These are phyloP conservation scores for Trichoderma atrobrunneum DNA, from an alignment of 2,329 filamentous ascomycete genomes.

Conservation along the genomic window DNA sequence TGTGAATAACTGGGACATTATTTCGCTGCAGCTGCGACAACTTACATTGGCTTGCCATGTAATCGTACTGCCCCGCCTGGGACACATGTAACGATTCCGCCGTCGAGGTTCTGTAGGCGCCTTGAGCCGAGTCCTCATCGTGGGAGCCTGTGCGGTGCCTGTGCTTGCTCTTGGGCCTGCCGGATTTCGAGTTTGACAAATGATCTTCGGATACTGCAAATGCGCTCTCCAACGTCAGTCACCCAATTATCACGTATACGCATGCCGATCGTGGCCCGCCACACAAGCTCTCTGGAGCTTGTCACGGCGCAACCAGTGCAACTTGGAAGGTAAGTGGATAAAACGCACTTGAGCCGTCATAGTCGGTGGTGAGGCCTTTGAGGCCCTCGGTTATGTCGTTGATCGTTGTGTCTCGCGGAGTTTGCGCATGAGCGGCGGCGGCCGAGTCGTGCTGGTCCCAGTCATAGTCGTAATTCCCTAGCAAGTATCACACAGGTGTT, in stretches of 20 bases:
- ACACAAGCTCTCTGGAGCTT: not conserved
- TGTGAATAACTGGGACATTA: slow-evolving; percentile 7
- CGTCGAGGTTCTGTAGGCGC: slow-evolving; percentile 11
- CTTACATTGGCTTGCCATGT: slow-evolving; percentile 19
- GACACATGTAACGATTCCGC: slow-evolving; percentile 13
- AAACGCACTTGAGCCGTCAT: slow-evolving; percentile 18
- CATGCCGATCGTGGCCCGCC: not conserved
- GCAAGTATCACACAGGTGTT: not conserved
- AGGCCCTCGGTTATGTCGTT: slow-evolving; percentile 16
- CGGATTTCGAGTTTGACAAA: slow-evolving; percentile 10
- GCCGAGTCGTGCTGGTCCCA: slow-evolving; percentile 19
- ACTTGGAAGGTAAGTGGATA: not conserved
- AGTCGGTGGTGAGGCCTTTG: slow-evolving; percentile 13
- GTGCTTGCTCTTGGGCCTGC: slow-evolving; percentile 19
- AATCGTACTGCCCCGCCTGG: slow-evolving; percentile 15
- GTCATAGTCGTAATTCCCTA: slow-evolving; percentile 25
- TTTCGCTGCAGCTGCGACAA: not conserved
- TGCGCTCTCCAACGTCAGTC: not conserved
- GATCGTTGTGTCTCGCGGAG: slow-evolving; percentile 20
- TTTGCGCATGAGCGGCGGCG: slow-evolving; percentile 19
- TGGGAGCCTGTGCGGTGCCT: slow-evolving; percentile 19
- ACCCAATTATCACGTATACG: not conserved
- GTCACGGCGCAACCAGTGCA: not conserved
- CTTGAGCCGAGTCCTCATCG: slow-evolving; percentile 12
- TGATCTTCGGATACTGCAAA: slow-evolving; percentile 16